Percentiles rank a stretch among this genome's conserved stretches.
These are phyloP conservation scores for Huiozyma naganishii DNA, from an alignment of 805 yeast species.

Conservation along the genomic window DNA sequence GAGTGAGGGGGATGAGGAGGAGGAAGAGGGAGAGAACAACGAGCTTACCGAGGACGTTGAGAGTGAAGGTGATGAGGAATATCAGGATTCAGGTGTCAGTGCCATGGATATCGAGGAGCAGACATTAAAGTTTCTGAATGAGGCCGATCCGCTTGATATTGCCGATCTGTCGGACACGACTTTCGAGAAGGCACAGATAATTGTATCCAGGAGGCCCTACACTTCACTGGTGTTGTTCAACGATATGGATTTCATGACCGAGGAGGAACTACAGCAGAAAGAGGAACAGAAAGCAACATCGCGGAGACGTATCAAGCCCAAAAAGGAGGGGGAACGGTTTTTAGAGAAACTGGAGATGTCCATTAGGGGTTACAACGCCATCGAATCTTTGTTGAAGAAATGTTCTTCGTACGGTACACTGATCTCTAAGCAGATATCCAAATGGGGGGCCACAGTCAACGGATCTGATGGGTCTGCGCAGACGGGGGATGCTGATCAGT, in stretches of 20 bases:
- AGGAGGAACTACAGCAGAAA: slow-evolving; percentile 20
- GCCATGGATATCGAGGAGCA: slow-evolving; percentile 45
- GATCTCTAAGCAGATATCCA: slow-evolving; percentile 59
- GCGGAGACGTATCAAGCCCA: slow-evolving; percentile 21
- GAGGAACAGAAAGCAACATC: slow-evolving; percentile 16
- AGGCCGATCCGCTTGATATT: slow-evolving; percentile 63
- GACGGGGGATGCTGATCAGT: slow-evolving; percentile 27
- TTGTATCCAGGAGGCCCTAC: slow-evolving; percentile 67
- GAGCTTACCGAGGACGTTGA: slow-evolving; percentile 33
- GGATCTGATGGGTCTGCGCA: slow-evolving; percentile 33
- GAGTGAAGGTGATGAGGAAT: slow-evolving; percentile 28
- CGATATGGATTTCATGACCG: slow-evolving; percentile 39
- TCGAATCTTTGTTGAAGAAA: slow-evolving; percentile 76
- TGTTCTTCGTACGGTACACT: slow-evolving; percentile 69
- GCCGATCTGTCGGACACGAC: slow-evolving; percentile 69
- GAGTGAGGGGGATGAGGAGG: slow-evolving; percentile 15
- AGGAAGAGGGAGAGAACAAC: slow-evolving; percentile 15
- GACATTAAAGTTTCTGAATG: slow-evolving; percentile 66
- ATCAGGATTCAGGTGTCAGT: slow-evolving; percentile 15
- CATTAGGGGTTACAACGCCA: slow-evolving; percentile 84
- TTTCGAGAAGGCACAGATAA: slow-evolving; percentile 50
- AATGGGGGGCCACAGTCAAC: slow-evolving; percentile 75
- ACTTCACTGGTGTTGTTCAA: slow-evolving; percentile 46
- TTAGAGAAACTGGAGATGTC: slow-evolving; percentile 61
- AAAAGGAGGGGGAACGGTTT: slow-evolving; percentile 61